Evolutionary conservation across 2,329 filamentous ascomycete species (phyloP), one percentile per base, ranked within the genome.

Genomic region (Diaporthe ilicicola): DNA sequence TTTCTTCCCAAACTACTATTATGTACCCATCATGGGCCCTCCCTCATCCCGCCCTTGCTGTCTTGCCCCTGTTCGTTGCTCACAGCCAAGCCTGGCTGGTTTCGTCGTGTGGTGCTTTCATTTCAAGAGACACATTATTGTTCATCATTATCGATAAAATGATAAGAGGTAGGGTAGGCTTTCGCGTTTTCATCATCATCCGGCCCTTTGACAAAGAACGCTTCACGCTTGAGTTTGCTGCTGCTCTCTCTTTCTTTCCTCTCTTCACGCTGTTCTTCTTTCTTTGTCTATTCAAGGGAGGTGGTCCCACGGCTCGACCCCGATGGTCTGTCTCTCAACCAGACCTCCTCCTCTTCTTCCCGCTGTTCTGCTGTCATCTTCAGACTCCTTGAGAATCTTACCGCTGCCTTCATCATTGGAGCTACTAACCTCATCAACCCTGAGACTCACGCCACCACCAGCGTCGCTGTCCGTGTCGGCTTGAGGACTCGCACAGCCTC

Each of bases 281-380:
- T 62, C 59, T 62, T 50, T 64, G 59, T 64, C 59, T 64, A 50
- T 64, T 64, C 44, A 64, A 29, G 59, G 15, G 5, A 64, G 32
- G 8, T 24, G 32, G 8, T 24, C 51, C 53, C 53, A 44, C 12
- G 65, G 53, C 29, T 50, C 29, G 22, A 54, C 53, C 42, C 53
- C 17, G 34, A 27, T 29, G 22, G 39, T 22, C n/a, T n/a, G n/a
- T n/a, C n/a, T n/a, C 29, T 50, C 15, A 15, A 55, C n/a, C 9
- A 22, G 27, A 32, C 48, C 64, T 55, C 42, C 29, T 50, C 42
- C 29, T 59, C 34, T 32, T 46, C 65, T 17, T 7, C 24, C 50
- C n/a, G n/a, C 42, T 48, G 42, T 19, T 5, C 27, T 19, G 19
- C 22, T 9, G n/a, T 50, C 42, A 5, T n/a, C 44, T 27, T 50